Evolutionary conservation across 176 grass and related monocot species (phyloP).

Genomic region (Cocos nucifera): DNA sequence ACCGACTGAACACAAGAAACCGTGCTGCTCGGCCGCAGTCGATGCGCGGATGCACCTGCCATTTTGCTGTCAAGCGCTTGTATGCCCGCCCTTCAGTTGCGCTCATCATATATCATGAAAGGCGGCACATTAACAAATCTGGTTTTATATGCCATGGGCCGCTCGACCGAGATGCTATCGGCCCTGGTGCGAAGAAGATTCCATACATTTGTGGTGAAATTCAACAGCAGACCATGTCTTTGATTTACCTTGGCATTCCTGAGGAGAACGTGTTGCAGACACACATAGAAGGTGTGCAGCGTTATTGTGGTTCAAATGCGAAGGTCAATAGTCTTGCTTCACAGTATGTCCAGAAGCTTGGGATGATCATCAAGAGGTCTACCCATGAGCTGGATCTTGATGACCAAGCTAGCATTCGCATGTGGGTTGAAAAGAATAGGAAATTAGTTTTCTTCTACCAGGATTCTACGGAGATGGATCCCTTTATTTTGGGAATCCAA

Average conservation of each 20-base stretch:
- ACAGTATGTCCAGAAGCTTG: slow-evolving; percentile 90
- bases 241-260: slow-evolving; percentile 86
- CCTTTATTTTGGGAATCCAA: no score
- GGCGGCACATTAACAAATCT: slow-evolving; percentile 67
- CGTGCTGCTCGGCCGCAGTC: slow-evolving; percentile 72
- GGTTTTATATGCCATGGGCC: slow-evolving; percentile 77
- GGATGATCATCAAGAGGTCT: slow-evolving; percentile 94
- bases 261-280: slow-evolving; percentile 62
- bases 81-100: slow-evolving; percentile 54
- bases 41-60: slow-evolving; percentile 80
- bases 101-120: slow-evolving; percentile 85
- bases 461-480: slow-evolving; percentile 8
- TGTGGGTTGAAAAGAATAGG: slow-evolving; percentile 87
- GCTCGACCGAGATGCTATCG: slow-evolving; percentile 76
- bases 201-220: slow-evolving; percentile 79
- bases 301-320: slow-evolving; percentile 57
- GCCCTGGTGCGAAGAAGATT: slow-evolving; percentile 62
- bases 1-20: slow-evolving; percentile 75
- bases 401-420: slow-evolving; percentile 73
- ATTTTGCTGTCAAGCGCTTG: slow-evolving; percentile 77
- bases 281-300: slow-evolving; percentile 72
- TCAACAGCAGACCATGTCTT: slow-evolving; percentile 84
- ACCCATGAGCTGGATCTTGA: slow-evolving; percentile 87
- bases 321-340: slow-evolving; percentile 52
- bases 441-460: slow-evolving; percentile 84